Evolutionary conservation across 108 stramenopile genomes (phyloP).

Genomic region (Stephanodiscus triporus): DNA sequence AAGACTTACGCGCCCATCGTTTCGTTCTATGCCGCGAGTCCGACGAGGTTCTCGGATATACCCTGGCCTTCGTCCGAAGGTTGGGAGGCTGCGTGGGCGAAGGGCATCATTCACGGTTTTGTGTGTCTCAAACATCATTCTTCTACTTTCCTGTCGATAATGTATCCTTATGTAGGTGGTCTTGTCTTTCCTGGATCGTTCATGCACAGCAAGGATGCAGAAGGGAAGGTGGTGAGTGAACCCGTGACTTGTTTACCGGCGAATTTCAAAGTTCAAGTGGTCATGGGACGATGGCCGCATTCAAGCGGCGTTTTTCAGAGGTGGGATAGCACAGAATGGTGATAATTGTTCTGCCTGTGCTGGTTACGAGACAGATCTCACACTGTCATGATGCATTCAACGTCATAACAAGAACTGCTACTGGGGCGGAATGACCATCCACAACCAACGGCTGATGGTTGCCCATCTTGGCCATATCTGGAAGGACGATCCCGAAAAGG

Average conservation of each 20-base stretch:
- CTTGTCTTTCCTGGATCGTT: constrained; percentile 83
- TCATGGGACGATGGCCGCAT: constrained; percentile 93
- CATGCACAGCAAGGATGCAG: constrained; percentile 68
- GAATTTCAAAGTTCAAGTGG: constrained; percentile 96
- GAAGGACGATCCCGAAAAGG: constrained; percentile 89
- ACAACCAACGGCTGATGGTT: constrained; percentile 96
- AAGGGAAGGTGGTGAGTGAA: constrained; percentile 71
- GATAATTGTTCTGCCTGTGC: too few relatives aligned
- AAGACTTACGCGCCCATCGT: constrained; percentile 94
- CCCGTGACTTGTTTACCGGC: constrained; percentile 97
- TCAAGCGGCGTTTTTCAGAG: constrained; percentile 96
- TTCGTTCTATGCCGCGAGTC: constrained; percentile 92
- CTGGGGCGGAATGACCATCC: constrained; percentile 93
- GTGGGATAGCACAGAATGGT: not conserved
- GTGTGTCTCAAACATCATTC: not conserved
- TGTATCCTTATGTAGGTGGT: constrained; percentile 53
- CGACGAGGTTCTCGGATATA: constrained; percentile 94
- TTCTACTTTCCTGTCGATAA: not conserved
- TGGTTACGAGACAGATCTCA: too few relatives aligned
- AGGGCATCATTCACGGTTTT: constrained; percentile 18
- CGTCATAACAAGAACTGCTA: constrained; percentile 90
- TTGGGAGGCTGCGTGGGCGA: constrained; percentile 97
- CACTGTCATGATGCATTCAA: not conserved
- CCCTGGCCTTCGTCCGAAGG: constrained; percentile 99
- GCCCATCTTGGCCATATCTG: constrained; percentile 81